A percentile compares a stretch with the other conserved stretches of the same genome.
Evolutionary conservation across 2,329 filamentous ascomycete species (phyloP).

Genomic region (Grosmannia clavigera): DNA sequence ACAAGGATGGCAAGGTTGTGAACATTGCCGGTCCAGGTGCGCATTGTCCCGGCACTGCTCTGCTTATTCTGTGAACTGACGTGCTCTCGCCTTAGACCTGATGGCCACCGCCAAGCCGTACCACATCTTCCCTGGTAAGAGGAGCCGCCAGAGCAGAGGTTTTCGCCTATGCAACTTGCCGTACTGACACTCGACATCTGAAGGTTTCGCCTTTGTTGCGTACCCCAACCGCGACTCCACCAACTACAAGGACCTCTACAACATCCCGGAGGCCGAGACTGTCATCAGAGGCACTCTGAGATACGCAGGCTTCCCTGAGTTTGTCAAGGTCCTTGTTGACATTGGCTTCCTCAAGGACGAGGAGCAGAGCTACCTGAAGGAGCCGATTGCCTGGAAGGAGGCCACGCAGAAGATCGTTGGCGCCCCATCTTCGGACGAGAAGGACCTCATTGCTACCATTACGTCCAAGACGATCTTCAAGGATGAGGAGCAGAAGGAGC

Average conservation of each 20-base stretch:
- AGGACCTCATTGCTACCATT: slow-evolving; percentile 63
- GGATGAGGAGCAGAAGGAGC: slow-evolving; percentile 54
- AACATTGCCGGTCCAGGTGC: slow-evolving; percentile 39
- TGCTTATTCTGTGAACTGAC: neutral
- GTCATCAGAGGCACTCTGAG: slow-evolving; percentile 71
- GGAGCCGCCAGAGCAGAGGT: neutral
- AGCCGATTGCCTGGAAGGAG: slow-evolving; percentile 68
- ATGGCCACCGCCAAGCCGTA: slow-evolving; percentile 87
- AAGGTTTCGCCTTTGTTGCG: slow-evolving; percentile 72
- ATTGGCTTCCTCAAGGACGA: slow-evolving; percentile 77
- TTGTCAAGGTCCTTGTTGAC: slow-evolving; percentile 77
- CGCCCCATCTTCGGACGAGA: slow-evolving; percentile 50
- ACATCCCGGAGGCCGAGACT: slow-evolving; percentile 83
- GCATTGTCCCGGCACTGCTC: neutral
- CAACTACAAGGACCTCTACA: slow-evolving; percentile 75
- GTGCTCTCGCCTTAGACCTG: slow-evolving; percentile 36
- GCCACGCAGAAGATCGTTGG: slow-evolving; percentile 68
- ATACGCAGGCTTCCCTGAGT: slow-evolving; percentile 83
- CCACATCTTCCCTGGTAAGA: slow-evolving; percentile 58
- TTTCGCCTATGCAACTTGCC: neutral
- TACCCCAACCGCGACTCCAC: slow-evolving; percentile 94
- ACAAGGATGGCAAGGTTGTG: slow-evolving; percentile 64
- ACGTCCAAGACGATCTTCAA: slow-evolving; percentile 62
- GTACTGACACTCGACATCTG: neutral
- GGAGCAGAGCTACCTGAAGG: slow-evolving; percentile 50